A percentile compares a stretch with the other conserved stretches of the same genome.
Evolutionary conservation across 805 yeast genomes (phyloP).

Genomic region (Jamesozyma hellenica): DNA sequence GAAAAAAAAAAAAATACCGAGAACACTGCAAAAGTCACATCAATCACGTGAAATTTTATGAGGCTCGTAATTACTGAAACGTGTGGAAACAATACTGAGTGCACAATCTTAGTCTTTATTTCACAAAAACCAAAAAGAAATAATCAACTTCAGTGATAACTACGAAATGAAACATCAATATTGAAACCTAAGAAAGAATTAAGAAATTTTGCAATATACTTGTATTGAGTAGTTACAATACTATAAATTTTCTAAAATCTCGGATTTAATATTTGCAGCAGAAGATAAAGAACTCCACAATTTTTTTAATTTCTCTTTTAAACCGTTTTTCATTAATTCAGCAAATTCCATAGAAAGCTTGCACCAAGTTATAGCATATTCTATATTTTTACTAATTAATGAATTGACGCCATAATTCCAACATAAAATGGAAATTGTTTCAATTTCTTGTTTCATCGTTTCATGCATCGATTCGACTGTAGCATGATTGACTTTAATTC

Average conservation of each 20-base stretch:
- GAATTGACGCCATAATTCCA: slow-evolving; percentile 34
- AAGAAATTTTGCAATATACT: too few species aligned
- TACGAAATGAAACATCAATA: too few species aligned
- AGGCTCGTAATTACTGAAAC: too few species aligned
- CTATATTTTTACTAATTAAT: slow-evolving; percentile 16
- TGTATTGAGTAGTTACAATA: too few species aligned
- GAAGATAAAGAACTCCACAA: slow-evolving; percentile 25
- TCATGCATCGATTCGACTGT: slow-evolving; percentile 2
- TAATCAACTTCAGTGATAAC: too few species aligned
- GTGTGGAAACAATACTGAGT: too few species aligned
- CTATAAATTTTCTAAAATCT: not conserved
- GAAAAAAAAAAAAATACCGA: too few species aligned
- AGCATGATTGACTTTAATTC: not conserved
- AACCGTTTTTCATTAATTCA: slow-evolving; percentile 18
- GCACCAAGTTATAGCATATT: slow-evolving; percentile 24
- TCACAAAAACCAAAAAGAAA: too few species aligned
- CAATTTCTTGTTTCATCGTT: slow-evolving; percentile 24
- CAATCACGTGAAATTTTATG: too few species aligned
- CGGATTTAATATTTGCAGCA: slow-evolving; percentile 8
- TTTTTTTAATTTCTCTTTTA: slow-evolving; percentile 16
- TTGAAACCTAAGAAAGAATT: too few species aligned
- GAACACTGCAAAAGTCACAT: too few species aligned
- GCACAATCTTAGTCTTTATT: too few species aligned
- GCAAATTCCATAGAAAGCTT: slow-evolving; percentile 21
- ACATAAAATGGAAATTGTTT: slow-evolving; percentile 29